Conservation (phyloP, 108 stramenopile genomes). For the Cyclotella atomus region DNA sequence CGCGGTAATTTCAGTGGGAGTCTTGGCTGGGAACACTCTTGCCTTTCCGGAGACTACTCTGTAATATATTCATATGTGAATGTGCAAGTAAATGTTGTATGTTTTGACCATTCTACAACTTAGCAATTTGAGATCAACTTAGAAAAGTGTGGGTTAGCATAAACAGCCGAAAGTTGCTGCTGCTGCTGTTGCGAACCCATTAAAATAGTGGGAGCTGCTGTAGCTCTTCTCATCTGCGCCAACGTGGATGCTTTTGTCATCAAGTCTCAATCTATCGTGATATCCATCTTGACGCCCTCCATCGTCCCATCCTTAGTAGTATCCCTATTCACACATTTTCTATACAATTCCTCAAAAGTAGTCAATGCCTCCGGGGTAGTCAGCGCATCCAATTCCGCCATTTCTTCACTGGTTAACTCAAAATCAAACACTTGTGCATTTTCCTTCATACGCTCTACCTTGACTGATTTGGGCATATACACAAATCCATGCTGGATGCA, state of each 20-base stretch:
- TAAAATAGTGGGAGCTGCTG: too few relatives aligned
- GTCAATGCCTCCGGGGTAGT: constrained; percentile 75
- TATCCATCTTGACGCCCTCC: constrained; percentile 90
- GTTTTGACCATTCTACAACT: too few relatives aligned
- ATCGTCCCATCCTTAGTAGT: constrained; percentile 90
- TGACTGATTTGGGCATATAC: constrained; percentile 89
- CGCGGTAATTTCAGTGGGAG: background rate
- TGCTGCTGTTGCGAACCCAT: too few relatives aligned
- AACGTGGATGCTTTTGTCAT: too few relatives aligned
- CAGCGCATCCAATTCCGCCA: constrained; percentile 71
- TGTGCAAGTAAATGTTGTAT: too few relatives aligned
- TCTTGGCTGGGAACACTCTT: background rate
- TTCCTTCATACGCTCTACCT: constrained; percentile 84
- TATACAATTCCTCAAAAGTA: constrained; percentile 73
- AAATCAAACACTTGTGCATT: constrained; percentile 94
- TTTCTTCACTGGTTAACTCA: constrained; percentile 64
- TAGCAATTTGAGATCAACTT: too few relatives aligned
- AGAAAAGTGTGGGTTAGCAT: too few relatives aligned
- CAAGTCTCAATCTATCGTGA: constrained; percentile 83
- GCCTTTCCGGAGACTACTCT: background rate
- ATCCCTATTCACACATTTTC: constrained; percentile 90
- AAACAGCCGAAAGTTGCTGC: too few relatives aligned
- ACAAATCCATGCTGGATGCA: constrained; percentile 90
- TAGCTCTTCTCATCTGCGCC: too few relatives aligned
- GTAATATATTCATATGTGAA: background rate